phyloP scores from a whole-genome alignment of 1,139 yeast species.

The Yamadazyma membranifaciens region DNA sequence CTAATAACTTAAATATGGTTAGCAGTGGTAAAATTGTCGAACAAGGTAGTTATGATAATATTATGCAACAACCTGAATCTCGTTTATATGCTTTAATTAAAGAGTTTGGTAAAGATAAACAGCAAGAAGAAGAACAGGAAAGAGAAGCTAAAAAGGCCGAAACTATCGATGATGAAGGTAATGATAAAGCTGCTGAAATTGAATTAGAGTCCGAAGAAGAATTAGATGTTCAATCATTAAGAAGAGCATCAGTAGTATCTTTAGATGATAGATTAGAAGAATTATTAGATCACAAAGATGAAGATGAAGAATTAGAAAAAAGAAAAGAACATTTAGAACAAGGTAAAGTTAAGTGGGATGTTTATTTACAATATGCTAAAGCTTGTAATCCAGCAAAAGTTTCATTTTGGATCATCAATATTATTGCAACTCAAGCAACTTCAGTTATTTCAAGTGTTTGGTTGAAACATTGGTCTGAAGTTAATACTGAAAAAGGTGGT shows the following conservation, averaged over 20 bases:
- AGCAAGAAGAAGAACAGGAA: slow-evolving; percentile 14
- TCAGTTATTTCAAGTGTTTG: slow-evolving; percentile 66
- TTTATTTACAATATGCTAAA: slow-evolving; percentile 77
- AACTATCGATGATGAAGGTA: slow-evolving; percentile 3
- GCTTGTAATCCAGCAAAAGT: slow-evolving; percentile 85
- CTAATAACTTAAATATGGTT: slow-evolving; percentile 71
- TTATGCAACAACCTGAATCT: slow-evolving; percentile 51
- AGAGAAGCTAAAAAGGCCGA: slow-evolving; percentile 7
- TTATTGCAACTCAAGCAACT: slow-evolving; percentile 56
- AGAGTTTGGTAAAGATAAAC: slow-evolving; percentile 68
- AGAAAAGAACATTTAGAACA: slow-evolving; percentile 82
- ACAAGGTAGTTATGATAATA: slow-evolving; percentile 67
- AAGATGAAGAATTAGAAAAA: slow-evolving; percentile 42
- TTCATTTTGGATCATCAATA: slow-evolving; percentile 47
- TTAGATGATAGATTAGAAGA: slow-evolving; percentile 38
- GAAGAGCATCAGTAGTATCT: slow-evolving; percentile 72
- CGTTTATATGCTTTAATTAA: slow-evolving; percentile 61
- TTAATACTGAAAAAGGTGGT: slow-evolving; percentile 63
- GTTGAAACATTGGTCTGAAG: slow-evolving; percentile 97
- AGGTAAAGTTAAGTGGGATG: slow-evolving; percentile 91
- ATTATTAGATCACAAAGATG: slow-evolving; percentile 36
- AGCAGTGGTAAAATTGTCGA: slow-evolving; percentile 77
- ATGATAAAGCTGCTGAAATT: slow-evolving; percentile 8
- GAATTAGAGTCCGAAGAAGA: slow-evolving; percentile 36
- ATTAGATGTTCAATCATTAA: slow-evolving; percentile 45